These are phyloP conservation scores for Apiotrichum sp. DNA, from an alignment of 1,284 basidiomycete species.

Conservation along the genomic window DNA sequence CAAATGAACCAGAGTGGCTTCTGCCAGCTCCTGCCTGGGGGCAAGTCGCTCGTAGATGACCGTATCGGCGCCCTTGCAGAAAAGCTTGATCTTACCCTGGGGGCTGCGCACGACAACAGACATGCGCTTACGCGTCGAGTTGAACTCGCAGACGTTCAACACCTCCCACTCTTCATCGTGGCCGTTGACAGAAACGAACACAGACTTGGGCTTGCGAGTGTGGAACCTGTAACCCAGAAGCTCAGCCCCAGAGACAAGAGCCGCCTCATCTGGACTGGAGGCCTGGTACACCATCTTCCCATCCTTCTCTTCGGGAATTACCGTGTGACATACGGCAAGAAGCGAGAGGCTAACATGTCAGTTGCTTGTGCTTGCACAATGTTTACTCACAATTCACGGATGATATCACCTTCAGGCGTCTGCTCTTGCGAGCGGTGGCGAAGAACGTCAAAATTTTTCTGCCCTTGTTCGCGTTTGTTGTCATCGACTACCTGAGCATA, in stretches of 20 bases:
- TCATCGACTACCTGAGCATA: constrained; percentile 89
- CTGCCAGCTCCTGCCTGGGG: constrained; percentile 70
- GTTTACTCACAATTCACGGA: constrained; percentile 63
- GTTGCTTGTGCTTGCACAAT: not conserved
- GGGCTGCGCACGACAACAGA: constrained; percentile 87
- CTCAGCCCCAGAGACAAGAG: constrained; percentile 90
- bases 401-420: constrained; percentile 60
- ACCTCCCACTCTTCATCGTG: constrained; percentile 76
- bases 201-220: constrained; percentile 91
- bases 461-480: constrained; percentile 58
- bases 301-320: constrained; percentile 88
- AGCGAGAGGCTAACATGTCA: constrained; percentile 56
- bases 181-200: constrained; percentile 77
- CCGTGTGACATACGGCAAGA: constrained; percentile 94
- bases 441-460: constrained; percentile 46
- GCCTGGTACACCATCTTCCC: constrained; percentile 86
- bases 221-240: constrained; percentile 88
- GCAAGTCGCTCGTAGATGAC: constrained; percentile 86
- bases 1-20: constrained; percentile 80
- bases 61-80: constrained; percentile 96
- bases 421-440: constrained; percentile 49
- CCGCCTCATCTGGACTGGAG: constrained; percentile 96
- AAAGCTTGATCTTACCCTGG: constrained; percentile 87
- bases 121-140: constrained; percentile 96
- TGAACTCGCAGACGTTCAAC: constrained; percentile 97